phyloP scores from a whole-genome alignment of 805 yeast species.

The Pichia membranifaciens region DNA sequence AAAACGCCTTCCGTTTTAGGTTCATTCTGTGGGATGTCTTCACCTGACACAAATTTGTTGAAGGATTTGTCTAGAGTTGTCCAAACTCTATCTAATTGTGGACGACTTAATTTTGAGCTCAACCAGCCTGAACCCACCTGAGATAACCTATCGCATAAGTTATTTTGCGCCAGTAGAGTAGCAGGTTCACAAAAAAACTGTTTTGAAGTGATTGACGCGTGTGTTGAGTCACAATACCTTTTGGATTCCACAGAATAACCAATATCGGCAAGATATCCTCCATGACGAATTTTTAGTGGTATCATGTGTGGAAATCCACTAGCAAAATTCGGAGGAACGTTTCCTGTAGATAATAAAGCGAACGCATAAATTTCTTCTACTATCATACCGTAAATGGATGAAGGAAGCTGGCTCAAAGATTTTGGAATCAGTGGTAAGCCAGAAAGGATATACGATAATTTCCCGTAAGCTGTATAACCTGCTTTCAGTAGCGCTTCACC shows the following conservation, averaged over 20 bases:
- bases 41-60: conserved; percentile 80
- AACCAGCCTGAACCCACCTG: conserved; percentile 64
- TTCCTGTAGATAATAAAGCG: conserved; percentile 30
- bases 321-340: conserved; percentile 31
- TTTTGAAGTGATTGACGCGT: conserved; percentile 33
- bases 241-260: conserved; percentile 57
- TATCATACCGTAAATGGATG: conserved; percentile 40
- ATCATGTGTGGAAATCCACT: conserved; percentile 45
- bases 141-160: conserved; percentile 41
- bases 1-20: conserved; percentile 49
- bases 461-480: conserved; percentile 37
- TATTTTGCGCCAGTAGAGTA: conserved; percentile 30
- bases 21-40: conserved; percentile 45
- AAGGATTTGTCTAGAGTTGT: conserved; percentile 79
- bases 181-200: conserved; percentile 32
- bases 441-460: conserved; percentile 31
- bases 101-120: conserved; percentile 40
- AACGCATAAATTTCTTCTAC: conserved; percentile 71
- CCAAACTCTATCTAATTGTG: conserved; percentile 66
- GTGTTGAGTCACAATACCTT: conserved; percentile 51
- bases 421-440: conserved; percentile 27
- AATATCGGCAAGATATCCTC: conserved; percentile 60
- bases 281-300: conserved; percentile 60
- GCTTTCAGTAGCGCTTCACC: conserved; percentile 32
- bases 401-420: conserved; percentile 15